phyloP scores from a whole-genome alignment of 352 stramenopile genomes.

The Phytophthora europaea region DNA sequence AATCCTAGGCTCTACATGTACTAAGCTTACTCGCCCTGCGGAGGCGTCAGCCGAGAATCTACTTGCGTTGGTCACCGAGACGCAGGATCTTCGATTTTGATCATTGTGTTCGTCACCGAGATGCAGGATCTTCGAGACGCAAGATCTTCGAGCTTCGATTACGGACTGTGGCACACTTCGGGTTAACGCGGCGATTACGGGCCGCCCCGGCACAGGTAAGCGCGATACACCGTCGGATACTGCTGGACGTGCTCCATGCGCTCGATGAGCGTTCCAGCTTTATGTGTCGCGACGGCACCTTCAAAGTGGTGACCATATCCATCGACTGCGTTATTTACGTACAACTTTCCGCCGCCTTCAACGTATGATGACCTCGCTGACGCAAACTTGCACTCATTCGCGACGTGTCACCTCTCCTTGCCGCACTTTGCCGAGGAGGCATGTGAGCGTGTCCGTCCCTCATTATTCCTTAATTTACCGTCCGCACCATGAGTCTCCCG shows the following conservation, averaged over 20 bases:
- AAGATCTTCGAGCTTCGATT: background rate
- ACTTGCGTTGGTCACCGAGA: too few species aligned
- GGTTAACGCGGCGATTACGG: background rate
- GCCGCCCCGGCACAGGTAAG: background rate
- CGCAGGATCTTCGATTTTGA: background rate
- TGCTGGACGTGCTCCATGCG: background rate
- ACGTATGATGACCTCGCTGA: conserved; percentile 8
- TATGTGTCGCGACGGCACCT: background rate
- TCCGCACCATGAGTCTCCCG: conserved; percentile 10
- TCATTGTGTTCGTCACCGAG: conserved; percentile 4
- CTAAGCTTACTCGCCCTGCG: too few species aligned
- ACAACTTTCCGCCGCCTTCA: conserved; percentile 6
- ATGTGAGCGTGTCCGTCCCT: background rate
- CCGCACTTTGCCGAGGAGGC: background rate
- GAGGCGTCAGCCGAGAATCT: too few species aligned
- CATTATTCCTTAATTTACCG: conserved; percentile 30
- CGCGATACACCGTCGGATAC: background rate
- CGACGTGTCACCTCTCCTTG: background rate
- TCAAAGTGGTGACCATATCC: background rate
- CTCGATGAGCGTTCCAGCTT: background rate
- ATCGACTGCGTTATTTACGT: conserved; percentile 1
- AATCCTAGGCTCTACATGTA: too few species aligned
- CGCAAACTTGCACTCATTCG: conserved; percentile 28
- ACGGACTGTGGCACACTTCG: background rate
- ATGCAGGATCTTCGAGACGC: too few species aligned